These are phyloP conservation scores for Calonectria hongkongensis DNA, from an alignment of 2,329 filamentous ascomycete genomes.

Conservation along the genomic window DNA sequence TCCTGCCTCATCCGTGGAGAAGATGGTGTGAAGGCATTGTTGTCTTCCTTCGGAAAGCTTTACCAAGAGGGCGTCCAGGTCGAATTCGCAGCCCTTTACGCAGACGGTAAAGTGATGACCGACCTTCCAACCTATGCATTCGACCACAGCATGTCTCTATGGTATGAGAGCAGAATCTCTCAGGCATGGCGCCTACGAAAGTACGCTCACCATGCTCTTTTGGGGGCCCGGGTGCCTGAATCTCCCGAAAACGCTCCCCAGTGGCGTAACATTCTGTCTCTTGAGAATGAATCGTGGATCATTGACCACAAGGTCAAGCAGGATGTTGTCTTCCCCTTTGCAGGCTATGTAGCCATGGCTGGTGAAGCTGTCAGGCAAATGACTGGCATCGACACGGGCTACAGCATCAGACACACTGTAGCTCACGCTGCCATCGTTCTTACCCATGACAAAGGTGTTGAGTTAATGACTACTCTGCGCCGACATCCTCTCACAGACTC, in stretches of 20 bases:
- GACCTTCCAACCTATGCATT: slow-evolving; percentile 61
- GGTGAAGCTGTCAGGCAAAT: slow-evolving; percentile 52
- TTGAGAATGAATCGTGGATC: slow-evolving; percentile 61
- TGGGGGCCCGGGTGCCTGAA: slow-evolving; percentile 46
- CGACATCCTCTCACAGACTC: slow-evolving; percentile 34
- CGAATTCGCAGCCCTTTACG: slow-evolving; percentile 7
- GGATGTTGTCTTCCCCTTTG: slow-evolving; percentile 64
- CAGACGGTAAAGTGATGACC: slow-evolving; percentile 27
- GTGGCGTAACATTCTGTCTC: slow-evolving; percentile 50
- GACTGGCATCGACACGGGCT: slow-evolving; percentile 43
- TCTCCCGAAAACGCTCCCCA: slow-evolving; percentile 43
- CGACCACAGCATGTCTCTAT: slow-evolving; percentile 39
- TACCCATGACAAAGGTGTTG: slow-evolving; percentile 12
- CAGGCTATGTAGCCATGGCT: slow-evolving; percentile 61
- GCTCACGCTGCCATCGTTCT: slow-evolving; percentile 58
- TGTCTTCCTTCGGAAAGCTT: slow-evolving; percentile 28
- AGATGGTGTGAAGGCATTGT: slow-evolving; percentile 5
- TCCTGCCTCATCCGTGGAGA: slow-evolving; percentile 21
- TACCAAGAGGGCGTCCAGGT: background rate
- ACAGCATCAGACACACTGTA: slow-evolving; percentile 48
- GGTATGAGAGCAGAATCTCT: slow-evolving; percentile 35
- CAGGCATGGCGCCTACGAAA: slow-evolving; percentile 38
- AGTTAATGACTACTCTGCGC: slow-evolving; percentile 36
- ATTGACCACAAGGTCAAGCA: slow-evolving; percentile 66
- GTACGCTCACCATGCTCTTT: slow-evolving; percentile 44